Conservation (phyloP, 2,329 filamentous ascomycete species). For the Polytolypa hystricis region DNA sequence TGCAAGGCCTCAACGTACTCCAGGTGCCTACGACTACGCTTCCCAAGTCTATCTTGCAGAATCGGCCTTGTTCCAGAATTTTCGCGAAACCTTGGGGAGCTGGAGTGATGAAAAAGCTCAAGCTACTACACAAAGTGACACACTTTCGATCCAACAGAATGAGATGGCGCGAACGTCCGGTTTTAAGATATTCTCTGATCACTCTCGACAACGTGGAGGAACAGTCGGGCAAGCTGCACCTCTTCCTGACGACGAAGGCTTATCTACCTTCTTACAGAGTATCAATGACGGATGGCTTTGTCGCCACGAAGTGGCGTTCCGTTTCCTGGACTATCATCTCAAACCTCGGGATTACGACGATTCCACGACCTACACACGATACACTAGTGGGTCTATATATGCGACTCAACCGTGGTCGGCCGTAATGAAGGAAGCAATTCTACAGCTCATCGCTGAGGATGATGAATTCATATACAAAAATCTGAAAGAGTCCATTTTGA, state of each 20-base stretch:
- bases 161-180: constrained; percentile 38
- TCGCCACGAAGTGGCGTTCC: constrained; percentile 41
- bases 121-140: constrained; percentile 37
- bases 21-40: constrained; percentile 12
- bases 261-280: constrained; percentile 30
- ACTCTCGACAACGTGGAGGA: constrained; percentile 38
- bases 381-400: constrained; percentile 36
- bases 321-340: constrained; percentile 44
- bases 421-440: constrained; percentile 43
- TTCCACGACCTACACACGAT: constrained; percentile 4
- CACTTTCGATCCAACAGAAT: constrained; percentile 37
- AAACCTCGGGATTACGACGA: constrained; percentile 26
- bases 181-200: constrained; percentile 46
- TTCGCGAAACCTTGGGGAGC: constrained; percentile 31
- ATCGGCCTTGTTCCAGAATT: constrained; percentile 29
- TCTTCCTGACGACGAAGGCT: constrained; percentile 27
- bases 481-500: constrained; percentile 24
- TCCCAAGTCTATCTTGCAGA: constrained; percentile 4
- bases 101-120: constrained; percentile 37
- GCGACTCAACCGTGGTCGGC: constrained; percentile 44
- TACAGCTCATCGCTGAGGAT: constrained; percentile 41
- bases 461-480: constrained; percentile 43
- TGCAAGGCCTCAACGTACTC: constrained; percentile 12
- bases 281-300: constrained; percentile 40
- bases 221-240: constrained; percentile 29